These are phyloP conservation scores for Globisporangium rhizosaccharum DNA, from an alignment of 352 stramenopile species.

Conservation along the genomic window DNA sequence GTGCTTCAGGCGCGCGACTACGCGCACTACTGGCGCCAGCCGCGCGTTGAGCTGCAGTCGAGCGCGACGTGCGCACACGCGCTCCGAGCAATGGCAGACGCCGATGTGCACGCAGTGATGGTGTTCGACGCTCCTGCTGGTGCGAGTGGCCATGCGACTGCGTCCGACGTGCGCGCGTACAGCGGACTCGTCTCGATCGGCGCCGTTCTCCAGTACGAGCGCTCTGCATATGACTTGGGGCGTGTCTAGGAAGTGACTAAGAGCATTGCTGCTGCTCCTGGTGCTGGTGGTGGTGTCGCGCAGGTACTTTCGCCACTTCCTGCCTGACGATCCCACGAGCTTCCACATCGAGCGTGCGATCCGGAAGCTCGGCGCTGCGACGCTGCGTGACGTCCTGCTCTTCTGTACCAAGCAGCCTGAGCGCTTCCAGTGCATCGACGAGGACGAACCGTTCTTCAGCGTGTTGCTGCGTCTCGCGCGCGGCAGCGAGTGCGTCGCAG, in stretches of 20 bases:
- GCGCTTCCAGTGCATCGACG: conserved; percentile 27
- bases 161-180: conserved; percentile 11
- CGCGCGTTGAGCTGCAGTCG: conserved; percentile 20
- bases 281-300: neutral
- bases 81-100: conserved; percentile 27
- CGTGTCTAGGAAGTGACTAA: neutral
- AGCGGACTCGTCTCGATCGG: conserved; percentile 28
- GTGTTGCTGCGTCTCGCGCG: conserved; percentile 46
- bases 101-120: conserved; percentile 17
- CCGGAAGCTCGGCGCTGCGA: conserved; percentile 21
- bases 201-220: conserved; percentile 33
- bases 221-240: neutral
- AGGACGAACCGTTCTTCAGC: conserved; percentile 56
- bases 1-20: conserved; percentile 31
- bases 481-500: conserved; percentile 30
- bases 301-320: conserved; percentile 31
- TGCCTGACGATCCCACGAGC: conserved; percentile 32
- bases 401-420: conserved; percentile 21
- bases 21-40: conserved; percentile 37
- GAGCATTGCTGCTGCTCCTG: neutral
- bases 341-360: conserved; percentile 34
- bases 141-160: conserved; percentile 1
- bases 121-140: conserved; percentile 12
- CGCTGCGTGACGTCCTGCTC: conserved; percentile 27
- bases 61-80: conserved; percentile 25